A percentile compares a stretch with the other conserved stretches of the same genome.
phyloP scores from a whole-genome alignment of 2,329 filamentous ascomycete genomes.

The Simplicillium aogashimaense region DNA sequence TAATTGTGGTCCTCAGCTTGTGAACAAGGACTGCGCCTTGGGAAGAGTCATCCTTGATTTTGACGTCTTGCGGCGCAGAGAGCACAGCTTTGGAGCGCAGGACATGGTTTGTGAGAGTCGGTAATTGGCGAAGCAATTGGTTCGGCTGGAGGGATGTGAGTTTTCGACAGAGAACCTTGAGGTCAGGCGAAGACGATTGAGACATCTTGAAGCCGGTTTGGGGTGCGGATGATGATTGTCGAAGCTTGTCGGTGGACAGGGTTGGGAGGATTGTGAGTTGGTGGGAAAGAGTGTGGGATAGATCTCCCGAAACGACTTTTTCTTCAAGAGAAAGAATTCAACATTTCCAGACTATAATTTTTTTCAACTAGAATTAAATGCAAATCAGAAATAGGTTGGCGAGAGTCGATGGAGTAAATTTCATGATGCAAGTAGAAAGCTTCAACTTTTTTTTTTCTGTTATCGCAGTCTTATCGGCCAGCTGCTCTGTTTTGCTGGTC shows the following conservation, averaged over 20 bases:
- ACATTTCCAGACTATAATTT: too few relatives aligned
- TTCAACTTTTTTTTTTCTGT: conserved; percentile 15
- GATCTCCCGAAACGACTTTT: too few relatives aligned
- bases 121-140: conserved; percentile 64
- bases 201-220: conserved; percentile 12
- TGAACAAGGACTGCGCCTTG: conserved; percentile 65
- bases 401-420: too few relatives aligned
- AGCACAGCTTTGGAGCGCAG: conserved; percentile 49
- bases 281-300: too few relatives aligned
- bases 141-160: conserved; percentile 62
- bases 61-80: conserved; percentile 50
- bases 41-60: conserved; percentile 49
- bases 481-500: too few relatives aligned
- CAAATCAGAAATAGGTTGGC: too few relatives aligned
- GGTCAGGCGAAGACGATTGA: conserved; percentile 39
- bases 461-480: conserved; percentile 15
- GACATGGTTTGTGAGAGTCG: conserved; percentile 55
- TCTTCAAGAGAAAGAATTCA: too few relatives aligned
- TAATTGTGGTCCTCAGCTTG: conserved; percentile 71
- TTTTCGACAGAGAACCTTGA: conserved; percentile 56
- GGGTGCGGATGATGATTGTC: not conserved
- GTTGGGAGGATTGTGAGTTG: not conserved
- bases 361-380: too few relatives aligned
- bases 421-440: too few relatives aligned
- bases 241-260: not conserved